These are phyloP conservation scores for Russula emetica DNA, from an alignment of 768 basidiomycete species.

Conservation along the genomic window DNA sequence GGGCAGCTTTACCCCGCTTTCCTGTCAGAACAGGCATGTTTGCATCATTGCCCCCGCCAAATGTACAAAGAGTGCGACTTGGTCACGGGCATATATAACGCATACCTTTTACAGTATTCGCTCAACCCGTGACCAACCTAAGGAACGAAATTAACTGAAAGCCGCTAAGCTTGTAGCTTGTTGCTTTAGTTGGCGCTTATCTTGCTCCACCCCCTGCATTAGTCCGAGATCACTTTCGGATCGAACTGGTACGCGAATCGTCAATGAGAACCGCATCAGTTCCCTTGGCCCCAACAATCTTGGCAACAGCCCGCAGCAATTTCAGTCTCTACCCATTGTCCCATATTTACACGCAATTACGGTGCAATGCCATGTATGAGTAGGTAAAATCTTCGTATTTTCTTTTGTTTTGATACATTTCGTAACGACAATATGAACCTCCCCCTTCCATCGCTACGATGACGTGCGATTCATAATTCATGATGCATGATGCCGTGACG, in stretches of 20 bases:
- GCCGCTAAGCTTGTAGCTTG: constrained; percentile 21
- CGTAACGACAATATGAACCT: too few relatives aligned
- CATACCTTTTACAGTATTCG: background rate
- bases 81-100: constrained; percentile 1
- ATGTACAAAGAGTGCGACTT: background rate
- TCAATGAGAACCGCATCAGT: background rate
- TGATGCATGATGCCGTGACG: background rate
- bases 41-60: background rate
- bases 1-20: background rate
- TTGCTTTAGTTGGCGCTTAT: constrained; percentile 18
- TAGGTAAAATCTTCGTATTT: too few relatives aligned
- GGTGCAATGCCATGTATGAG: too few relatives aligned
- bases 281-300: background rate
- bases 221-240: background rate
- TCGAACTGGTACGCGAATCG: background rate
- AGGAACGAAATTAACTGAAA: background rate
- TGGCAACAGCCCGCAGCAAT: background rate
- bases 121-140: constrained; percentile 5
- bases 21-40: background rate
- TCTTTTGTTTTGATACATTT: background rate
- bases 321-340: background rate
- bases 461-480: background rate
- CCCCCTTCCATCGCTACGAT: background rate
- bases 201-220: background rate
- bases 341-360: too few relatives aligned